Evolutionary conservation across 2,329 filamentous ascomycete genomes (phyloP).

Genomic region (Trichoderma oligosporum): DNA sequence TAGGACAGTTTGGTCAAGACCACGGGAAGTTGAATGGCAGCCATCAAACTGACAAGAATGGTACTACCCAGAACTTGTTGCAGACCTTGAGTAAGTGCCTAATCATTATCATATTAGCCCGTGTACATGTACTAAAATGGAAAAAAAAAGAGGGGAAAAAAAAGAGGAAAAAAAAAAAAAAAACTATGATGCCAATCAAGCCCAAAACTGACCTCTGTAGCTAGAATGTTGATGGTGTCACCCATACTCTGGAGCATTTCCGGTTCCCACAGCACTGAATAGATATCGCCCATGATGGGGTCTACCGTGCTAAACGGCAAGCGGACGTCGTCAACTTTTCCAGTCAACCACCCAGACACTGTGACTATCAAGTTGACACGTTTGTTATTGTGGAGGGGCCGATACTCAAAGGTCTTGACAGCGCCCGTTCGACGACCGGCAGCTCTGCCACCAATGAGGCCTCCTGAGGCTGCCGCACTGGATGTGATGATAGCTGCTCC

Average conservation of each 20-base stretch:
- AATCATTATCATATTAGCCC: background rate
- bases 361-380: conserved; percentile 93
- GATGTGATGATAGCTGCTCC: conserved; percentile 94
- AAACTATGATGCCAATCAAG: background rate
- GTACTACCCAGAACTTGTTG: conserved; percentile 93
- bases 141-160: background rate
- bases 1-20: conserved; percentile 92
- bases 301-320: conserved; percentile 95
- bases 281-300: conserved; percentile 96
- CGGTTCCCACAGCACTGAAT: conserved; percentile 95
- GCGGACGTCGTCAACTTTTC: conserved; percentile 93
- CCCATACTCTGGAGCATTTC: conserved; percentile 98
- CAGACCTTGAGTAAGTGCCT: conserved; percentile 92
- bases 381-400: conserved; percentile 96
- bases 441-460: conserved; percentile 79
- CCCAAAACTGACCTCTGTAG: conserved; percentile 74
- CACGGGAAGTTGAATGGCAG: conserved; percentile 85
- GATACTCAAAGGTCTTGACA: conserved; percentile 95
- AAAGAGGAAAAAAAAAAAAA: too few relatives aligned
- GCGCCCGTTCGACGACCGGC: conserved; percentile 84
- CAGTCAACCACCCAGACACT: conserved; percentile 96
- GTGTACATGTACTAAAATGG: background rate
- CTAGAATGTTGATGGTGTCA: conserved; percentile 96
- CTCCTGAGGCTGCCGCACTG: conserved; percentile 77
- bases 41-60: conserved; percentile 84